phyloP scores from a whole-genome alignment of 805 yeast genomes.

The Candida ovalis region DNA sequence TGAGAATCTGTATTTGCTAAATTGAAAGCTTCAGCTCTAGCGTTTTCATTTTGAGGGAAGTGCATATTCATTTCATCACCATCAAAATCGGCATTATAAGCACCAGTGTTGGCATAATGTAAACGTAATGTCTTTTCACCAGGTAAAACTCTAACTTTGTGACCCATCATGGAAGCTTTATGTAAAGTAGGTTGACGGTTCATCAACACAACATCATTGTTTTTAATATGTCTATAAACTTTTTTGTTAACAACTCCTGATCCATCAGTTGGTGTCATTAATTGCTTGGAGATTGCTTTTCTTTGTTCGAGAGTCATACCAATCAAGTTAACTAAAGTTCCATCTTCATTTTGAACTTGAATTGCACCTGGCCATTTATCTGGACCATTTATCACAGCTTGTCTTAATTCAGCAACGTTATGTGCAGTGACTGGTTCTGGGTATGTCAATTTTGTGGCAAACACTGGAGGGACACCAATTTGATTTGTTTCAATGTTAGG shows the following conservation, averaged over 20 bases:
- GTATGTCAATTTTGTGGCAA: conserved; percentile 90
- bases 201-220: conserved; percentile 95
- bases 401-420: conserved; percentile 85
- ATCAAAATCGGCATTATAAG: conserved; percentile 97
- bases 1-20: conserved; percentile 97
- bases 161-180: conserved; percentile 99
- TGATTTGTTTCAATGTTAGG: conserved; percentile 97
- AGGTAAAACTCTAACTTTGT: conserved; percentile 92
- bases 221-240: conserved; percentile 90
- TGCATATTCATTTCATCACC: conserved; percentile 99
- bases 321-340: conserved; percentile 70
- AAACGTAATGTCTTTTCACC: conserved; percentile 95
- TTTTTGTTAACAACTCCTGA: conserved; percentile 77
- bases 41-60: conserved; percentile 97
- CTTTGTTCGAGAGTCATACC: conserved; percentile 94
- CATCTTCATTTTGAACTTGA: conserved; percentile 94
- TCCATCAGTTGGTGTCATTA: conserved; percentile 75
- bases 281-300: conserved; percentile 89
- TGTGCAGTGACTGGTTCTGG: conserved; percentile 97
- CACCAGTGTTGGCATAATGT: conserved; percentile 99
- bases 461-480: conserved; percentile 98
- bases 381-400: conserved; percentile 97
- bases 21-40: conserved; percentile 91
- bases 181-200: conserved; percentile 99
- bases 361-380: conserved; percentile 98